Conservation (phyloP, 805 yeast genomes). For the Ascoidea rubescens region DNA sequence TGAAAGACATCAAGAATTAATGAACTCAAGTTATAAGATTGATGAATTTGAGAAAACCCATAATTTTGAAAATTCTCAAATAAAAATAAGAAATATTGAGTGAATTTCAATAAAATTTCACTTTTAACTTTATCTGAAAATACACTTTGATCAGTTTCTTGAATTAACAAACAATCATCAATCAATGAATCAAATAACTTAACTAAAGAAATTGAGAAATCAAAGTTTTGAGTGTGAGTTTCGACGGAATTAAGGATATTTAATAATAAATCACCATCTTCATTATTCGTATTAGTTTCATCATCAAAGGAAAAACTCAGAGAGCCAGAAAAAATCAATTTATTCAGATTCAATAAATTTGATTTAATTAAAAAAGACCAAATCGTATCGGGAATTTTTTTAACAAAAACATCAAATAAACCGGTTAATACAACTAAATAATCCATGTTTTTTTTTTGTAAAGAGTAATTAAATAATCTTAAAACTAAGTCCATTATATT, state of each 20-base stretch:
- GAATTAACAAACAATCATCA: constrained; percentile 29
- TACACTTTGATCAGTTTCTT: constrained; percentile 18
- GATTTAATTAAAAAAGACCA: constrained; percentile 72
- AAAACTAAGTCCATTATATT: constrained; percentile 7
- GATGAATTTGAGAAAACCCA: constrained; percentile 41
- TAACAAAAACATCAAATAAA: constrained; percentile 36
- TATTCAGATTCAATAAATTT: constrained; percentile 34
- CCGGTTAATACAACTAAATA: constrained; percentile 3
- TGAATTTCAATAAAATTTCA: constrained; percentile 39
- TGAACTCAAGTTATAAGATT: constrained; percentile 49
- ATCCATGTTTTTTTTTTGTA: constrained; percentile 1
- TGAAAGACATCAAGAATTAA: constrained; percentile 39
- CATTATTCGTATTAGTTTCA: constrained; percentile 18
- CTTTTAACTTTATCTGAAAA: constrained; percentile 30
- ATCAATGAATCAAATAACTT: constrained; percentile 40
- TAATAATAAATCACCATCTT: constrained; percentile 50
- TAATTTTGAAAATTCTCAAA: constrained; percentile 67
- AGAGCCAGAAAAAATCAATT: constrained; percentile 1
- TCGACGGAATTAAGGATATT: constrained; percentile 60
- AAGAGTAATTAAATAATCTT: constrained; percentile 3
- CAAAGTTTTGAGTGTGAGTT: constrained; percentile 50
- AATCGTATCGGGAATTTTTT: constrained; percentile 47
- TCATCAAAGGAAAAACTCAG: neutral
- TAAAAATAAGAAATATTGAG: constrained; percentile 44
- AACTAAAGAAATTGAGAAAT: constrained; percentile 48